These are phyloP conservation scores for Gossypium gossypioides DNA, from an alignment of 441 rosid genomes.

Conservation along the genomic window DNA sequence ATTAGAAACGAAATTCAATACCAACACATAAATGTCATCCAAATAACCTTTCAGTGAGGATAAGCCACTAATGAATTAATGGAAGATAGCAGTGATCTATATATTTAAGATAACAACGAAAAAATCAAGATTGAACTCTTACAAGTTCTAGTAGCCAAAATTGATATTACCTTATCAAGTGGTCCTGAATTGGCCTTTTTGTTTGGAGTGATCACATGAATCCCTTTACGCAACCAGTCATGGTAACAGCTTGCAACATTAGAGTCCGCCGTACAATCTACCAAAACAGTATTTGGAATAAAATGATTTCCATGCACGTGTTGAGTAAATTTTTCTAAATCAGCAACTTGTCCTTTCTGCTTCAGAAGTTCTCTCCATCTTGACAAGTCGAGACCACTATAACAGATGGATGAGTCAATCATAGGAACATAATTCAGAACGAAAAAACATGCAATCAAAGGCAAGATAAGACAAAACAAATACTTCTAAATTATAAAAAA, in stretches of 20 bases:
- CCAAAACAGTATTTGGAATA: conserved; percentile 77
- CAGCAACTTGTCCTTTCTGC: conserved; percentile 59
- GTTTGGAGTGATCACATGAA: conserved; percentile 87
- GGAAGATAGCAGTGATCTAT: background rate
- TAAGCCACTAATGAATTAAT: background rate
- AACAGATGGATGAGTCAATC: conserved; percentile 14
- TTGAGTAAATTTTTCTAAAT: conserved; percentile 59
- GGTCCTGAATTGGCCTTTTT: conserved; percentile 94
- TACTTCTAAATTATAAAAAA: background rate
- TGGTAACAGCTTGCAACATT: conserved; percentile 55
- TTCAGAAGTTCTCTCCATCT: conserved; percentile 61
- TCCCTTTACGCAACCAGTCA: conserved; percentile 74
- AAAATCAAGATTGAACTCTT: background rate
- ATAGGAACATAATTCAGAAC: conserved; percentile 4
- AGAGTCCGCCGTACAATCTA: conserved; percentile 89
- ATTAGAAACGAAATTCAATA: background rate
- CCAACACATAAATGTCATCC: background rate
- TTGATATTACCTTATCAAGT: conserved; percentile 52
- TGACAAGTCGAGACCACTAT: conserved; percentile 69
- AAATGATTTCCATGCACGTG: conserved; percentile 76
- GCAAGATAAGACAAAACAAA: background rate
- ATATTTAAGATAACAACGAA: background rate
- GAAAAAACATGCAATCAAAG: background rate
- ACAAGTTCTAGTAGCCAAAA: background rate
- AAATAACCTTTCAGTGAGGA: background rate